phyloP scores from a whole-genome alignment of 768 basidiomycete genomes.

The Kwoniella shandongensis region DNA sequence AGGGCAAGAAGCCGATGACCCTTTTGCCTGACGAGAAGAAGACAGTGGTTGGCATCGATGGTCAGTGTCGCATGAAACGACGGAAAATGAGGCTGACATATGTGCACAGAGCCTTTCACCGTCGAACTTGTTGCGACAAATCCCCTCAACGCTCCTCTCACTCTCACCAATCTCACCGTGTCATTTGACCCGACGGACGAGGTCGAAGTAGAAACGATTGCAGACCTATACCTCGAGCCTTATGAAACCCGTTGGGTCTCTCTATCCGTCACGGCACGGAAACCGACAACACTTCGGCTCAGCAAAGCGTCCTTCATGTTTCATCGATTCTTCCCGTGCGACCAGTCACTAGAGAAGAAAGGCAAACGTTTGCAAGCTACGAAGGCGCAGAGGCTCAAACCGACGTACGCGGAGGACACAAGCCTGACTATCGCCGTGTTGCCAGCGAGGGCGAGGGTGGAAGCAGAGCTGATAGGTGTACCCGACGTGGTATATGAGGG shows the following conservation, averaged over 20 bases:
- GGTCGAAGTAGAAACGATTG: slow-evolving; percentile 60
- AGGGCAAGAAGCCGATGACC: slow-evolving; percentile 43
- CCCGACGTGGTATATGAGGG: slow-evolving; percentile 65
- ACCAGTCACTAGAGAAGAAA: slow-evolving; percentile 67
- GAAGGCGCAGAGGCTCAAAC: slow-evolving; percentile 65
- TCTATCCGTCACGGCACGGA: slow-evolving; percentile 62
- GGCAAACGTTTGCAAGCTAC: slow-evolving; percentile 78
- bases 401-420: slow-evolving; percentile 71
- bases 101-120: slow-evolving; percentile 42
- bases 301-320: slow-evolving; percentile 70
- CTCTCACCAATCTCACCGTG: slow-evolving; percentile 37
- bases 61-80: slow-evolving; percentile 17
- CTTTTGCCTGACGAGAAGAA: slow-evolving; percentile 25
- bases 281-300: slow-evolving; percentile 61
- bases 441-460: slow-evolving; percentile 66
- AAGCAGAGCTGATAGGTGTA: slow-evolving; percentile 44
- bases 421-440: slow-evolving; percentile 65
- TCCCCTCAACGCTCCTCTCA: slow-evolving; percentile 51
- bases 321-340: slow-evolving; percentile 62
- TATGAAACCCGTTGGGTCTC: slow-evolving; percentile 70
- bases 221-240: slow-evolving; percentile 64
- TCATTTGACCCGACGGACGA: slow-evolving; percentile 53
- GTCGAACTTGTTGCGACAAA: slow-evolving; percentile 52
- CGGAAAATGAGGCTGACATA: not conserved
- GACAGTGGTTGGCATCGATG: slow-evolving; percentile 31